A percentile compares a stretch with the other conserved stretches of the same genome.
These are phyloP conservation scores for Luvunga scandens DNA, from an alignment of 345 rosid species.

Conservation along the genomic window DNA sequence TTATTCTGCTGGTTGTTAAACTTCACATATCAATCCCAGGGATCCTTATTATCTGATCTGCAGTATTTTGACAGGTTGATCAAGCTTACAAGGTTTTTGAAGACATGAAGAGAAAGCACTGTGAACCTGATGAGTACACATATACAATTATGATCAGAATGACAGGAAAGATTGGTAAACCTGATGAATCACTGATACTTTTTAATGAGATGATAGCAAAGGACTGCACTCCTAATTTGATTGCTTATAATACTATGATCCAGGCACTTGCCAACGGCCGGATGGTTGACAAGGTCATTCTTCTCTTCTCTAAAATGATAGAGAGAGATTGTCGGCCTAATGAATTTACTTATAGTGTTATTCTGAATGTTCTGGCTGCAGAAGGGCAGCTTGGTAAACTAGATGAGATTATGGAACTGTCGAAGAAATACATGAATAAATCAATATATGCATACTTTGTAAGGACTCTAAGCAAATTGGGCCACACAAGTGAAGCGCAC, in stretches of 20 bases:
- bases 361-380: conserved; percentile 56
- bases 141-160: conserved; percentile 87
- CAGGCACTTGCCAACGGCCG: conserved; percentile 63
- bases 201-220: conserved; percentile 70
- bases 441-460: conserved; percentile 77
- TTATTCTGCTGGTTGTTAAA: not conserved
- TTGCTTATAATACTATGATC: conserved; percentile 77
- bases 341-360: conserved; percentile 63
- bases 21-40: not conserved
- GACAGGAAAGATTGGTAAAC: conserved; percentile 68
- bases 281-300: conserved; percentile 70
- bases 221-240: conserved; percentile 49
- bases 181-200: conserved; percentile 47
- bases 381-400: conserved; percentile 66
- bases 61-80: conserved; percentile 69
- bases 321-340: conserved; percentile 56
- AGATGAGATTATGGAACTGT: conserved; percentile 60
- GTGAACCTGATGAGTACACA: conserved; percentile 73
- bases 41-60: conserved; percentile 61
- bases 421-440: conserved; percentile 67
- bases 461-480: conserved; percentile 63
- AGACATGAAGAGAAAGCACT: conserved; percentile 69
- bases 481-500: conserved; percentile 85
- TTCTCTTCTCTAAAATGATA: conserved; percentile 74
- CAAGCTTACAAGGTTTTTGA: conserved; percentile 67